A percentile compares a stretch with the other conserved stretches of the same genome.
phyloP scores from a whole-genome alignment of 176 grass and related monocot genomes.

The Oryza nivara region DNA sequence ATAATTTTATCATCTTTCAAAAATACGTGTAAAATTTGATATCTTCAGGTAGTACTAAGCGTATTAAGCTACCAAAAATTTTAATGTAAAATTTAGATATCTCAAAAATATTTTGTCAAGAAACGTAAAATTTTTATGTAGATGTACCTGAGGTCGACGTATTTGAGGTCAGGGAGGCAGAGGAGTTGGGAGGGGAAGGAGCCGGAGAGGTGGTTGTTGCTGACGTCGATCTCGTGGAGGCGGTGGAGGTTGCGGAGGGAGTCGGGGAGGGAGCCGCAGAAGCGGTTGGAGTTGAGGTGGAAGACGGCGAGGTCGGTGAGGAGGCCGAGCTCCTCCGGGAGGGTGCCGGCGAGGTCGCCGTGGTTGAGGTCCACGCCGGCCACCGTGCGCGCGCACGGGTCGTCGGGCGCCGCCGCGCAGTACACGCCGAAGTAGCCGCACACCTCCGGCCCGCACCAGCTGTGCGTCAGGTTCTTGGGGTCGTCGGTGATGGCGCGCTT shows the following conservation, averaged over 20 bases:
- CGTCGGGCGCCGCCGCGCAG: conserved; percentile 74
- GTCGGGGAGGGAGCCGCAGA: conserved; percentile 56
- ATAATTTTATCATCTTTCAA: no score
- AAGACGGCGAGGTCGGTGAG: conserved; percentile 77
- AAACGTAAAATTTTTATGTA: no score
- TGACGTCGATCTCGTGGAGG: conserved; percentile 81
- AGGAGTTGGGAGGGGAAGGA: conserved; percentile 64
- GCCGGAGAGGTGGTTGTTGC: conserved; percentile 76
- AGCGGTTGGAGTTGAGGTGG: conserved; percentile 88
- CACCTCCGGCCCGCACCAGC: conserved; percentile 77
- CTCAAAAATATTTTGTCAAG: no score
- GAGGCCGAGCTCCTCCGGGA: conserved; percentile 70
- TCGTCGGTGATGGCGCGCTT: conserved; percentile 81
- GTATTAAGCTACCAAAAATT: no score
- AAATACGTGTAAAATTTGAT: no score
- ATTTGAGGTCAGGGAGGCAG: conserved; percentile 68
- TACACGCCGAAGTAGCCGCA: conserved; percentile 80
- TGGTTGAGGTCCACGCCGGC: conserved; percentile 79
- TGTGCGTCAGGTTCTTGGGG: conserved; percentile 67
- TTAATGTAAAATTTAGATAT: no score
- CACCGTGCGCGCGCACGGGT: conserved; percentile 67
- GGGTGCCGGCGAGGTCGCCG: conserved; percentile 57
- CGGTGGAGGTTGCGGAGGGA: conserved; percentile 59
- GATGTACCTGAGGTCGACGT: conserved; percentile 65
- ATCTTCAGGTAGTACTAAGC: no score